A percentile compares a stretch with the other conserved stretches of the same genome.
These are phyloP conservation scores for Pythium aquatile DNA, from an alignment of 352 stramenopile species.

Conservation along the genomic window DNA sequence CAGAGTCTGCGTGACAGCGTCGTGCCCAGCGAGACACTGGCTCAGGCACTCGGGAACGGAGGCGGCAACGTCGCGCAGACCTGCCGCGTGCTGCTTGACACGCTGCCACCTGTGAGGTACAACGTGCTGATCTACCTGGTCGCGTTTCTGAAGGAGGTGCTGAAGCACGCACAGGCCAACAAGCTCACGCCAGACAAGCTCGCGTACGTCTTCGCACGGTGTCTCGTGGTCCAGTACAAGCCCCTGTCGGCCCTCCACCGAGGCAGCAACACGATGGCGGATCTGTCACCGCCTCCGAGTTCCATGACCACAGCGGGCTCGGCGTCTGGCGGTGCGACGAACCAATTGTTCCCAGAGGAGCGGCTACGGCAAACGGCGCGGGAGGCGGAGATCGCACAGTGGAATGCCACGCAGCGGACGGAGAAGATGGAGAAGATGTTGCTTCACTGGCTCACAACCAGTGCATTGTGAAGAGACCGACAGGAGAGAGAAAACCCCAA, in stretches of 20 bases:
- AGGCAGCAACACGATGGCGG: slow-evolving; percentile 14
- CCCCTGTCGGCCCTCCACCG: slow-evolving; percentile 10
- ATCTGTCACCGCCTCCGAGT: slow-evolving; percentile 10
- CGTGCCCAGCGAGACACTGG: slow-evolving; percentile 80
- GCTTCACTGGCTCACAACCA: slow-evolving; percentile 63
- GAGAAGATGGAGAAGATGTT: slow-evolving; percentile 76
- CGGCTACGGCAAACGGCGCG: slow-evolving; percentile 51
- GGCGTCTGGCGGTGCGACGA: slow-evolving; percentile 39
- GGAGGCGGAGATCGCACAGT: slow-evolving; percentile 55
- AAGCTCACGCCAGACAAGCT: slow-evolving; percentile 73
- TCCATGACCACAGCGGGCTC: slow-evolving; percentile 27
- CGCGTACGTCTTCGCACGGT: slow-evolving; percentile 71
- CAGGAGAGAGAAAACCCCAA: slow-evolving; percentile 9
- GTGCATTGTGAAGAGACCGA: slow-evolving; percentile 31
- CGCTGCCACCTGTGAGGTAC: slow-evolving; percentile 93
- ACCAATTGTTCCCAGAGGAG: slow-evolving; percentile 54
- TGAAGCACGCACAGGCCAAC: slow-evolving; percentile 68
- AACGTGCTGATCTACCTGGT: slow-evolving; percentile 98
- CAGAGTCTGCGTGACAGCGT: slow-evolving; percentile 89
- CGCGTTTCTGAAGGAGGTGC: slow-evolving; percentile 94
- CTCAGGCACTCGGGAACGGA: slow-evolving; percentile 47
- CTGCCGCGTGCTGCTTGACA: slow-evolving; percentile 60
- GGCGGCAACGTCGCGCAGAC: slow-evolving; percentile 83
- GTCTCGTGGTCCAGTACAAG: slow-evolving; percentile 56
- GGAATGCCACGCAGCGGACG: slow-evolving; percentile 48